Percentiles rank a stretch among this genome's conserved stretches.
phyloP scores from a whole-genome alignment of 2,329 filamentous ascomycete genomes.

The Stagonosporopsis rhizophila region DNA sequence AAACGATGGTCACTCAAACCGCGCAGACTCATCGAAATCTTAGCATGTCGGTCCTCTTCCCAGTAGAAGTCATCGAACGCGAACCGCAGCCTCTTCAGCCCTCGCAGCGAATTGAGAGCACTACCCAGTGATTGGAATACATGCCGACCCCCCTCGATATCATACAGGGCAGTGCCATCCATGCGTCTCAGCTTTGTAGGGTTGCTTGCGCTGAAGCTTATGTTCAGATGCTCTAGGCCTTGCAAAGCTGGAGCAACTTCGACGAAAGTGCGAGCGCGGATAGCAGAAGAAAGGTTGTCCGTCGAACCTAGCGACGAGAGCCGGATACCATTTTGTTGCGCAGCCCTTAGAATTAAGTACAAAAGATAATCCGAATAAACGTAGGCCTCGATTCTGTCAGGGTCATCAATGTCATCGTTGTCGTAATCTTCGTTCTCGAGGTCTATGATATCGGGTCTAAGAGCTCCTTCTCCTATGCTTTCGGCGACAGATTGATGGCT shows the following conservation, averaged over 20 bases:
- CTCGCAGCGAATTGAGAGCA: neutral
- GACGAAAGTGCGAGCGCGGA: conserved; percentile 1
- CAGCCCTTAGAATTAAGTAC: neutral
- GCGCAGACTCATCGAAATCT: neutral
- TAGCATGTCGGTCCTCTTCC: neutral
- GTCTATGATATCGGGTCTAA: neutral
- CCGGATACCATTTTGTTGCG: neutral
- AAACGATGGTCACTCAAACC: neutral
- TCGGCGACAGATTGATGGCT: too few relatives aligned
- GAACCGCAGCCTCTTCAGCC: neutral
- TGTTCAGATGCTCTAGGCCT: neutral
- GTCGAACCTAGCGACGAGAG: neutral
- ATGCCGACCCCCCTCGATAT: neutral
- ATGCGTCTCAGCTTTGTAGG: neutral
- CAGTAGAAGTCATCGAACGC: neutral
- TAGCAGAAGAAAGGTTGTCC: neutral
- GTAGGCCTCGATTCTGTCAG: neutral
- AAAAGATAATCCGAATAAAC: neutral
- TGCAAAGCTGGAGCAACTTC: neutral
- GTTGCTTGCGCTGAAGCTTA: neutral
- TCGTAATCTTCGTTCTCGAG: conserved; percentile 1
- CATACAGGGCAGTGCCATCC: neutral
- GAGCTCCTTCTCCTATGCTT: too few relatives aligned
- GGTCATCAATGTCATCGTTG: neutral
- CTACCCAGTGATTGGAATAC: neutral